These are phyloP conservation scores for Zelonia costaricensis DNA, from an alignment of 208 protist species.

Conservation along the genomic window DNA sequence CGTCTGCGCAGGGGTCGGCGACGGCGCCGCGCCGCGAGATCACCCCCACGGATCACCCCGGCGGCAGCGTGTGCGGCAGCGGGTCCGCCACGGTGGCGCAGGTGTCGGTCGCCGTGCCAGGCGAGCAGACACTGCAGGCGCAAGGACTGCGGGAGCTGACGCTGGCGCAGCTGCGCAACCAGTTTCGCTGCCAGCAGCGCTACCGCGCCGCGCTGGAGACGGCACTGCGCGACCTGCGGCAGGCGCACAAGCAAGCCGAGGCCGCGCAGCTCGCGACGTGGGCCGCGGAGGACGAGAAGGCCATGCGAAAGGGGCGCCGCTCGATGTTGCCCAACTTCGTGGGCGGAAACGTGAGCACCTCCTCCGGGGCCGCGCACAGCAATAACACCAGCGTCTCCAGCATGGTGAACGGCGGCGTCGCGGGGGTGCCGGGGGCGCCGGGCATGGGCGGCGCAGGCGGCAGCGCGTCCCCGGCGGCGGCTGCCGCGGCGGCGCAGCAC, in stretches of 20 bases:
- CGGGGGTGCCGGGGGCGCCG: background rate
- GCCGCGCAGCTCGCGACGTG: slow-evolving; percentile 45
- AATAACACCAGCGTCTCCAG: background rate
- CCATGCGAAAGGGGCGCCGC: slow-evolving; percentile 18
- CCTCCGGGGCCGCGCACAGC: background rate
- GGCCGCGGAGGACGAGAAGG: slow-evolving; percentile 54
- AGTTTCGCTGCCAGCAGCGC: slow-evolving; percentile 64
- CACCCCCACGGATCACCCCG: background rate
- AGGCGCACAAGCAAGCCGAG: slow-evolving; percentile 42
- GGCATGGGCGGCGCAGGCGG: background rate
- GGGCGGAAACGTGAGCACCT: background rate
- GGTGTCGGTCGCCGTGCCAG: background rate
- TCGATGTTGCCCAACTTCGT: background rate
- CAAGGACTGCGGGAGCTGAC: slow-evolving; percentile 46
- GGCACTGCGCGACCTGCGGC: slow-evolving; percentile 30
- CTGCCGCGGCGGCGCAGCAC: background rate
- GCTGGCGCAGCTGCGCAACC: slow-evolving; percentile 63
- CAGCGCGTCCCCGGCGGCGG: too few relatives aligned
- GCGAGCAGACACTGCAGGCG: slow-evolving; percentile 1
- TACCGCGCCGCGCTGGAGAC: slow-evolving; percentile 52
- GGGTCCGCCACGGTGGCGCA: background rate
- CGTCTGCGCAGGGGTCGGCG: slow-evolving; percentile 4
- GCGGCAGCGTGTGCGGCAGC: background rate
- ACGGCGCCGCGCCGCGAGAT: background rate
- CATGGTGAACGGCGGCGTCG: too few relatives aligned